A percentile compares a stretch with the other conserved stretches of the same genome.
Conservation (phyloP, 257 asterid species). For the Leptodermis oblonga region DNA sequence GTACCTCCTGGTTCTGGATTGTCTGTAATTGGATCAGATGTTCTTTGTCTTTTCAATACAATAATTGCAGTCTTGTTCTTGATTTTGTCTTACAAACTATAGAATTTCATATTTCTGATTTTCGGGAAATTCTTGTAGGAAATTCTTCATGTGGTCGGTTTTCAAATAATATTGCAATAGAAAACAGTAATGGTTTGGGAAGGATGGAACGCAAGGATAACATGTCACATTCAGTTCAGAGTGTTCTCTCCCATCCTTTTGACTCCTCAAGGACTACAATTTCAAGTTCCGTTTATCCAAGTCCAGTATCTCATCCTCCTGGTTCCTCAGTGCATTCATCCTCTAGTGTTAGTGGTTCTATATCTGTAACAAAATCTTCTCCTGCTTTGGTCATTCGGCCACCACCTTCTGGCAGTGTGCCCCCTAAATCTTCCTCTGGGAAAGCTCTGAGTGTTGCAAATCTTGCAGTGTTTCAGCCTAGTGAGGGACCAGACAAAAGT, state of each 20-base stretch:
- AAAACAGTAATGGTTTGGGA: slow-evolving; percentile 25
- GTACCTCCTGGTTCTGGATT: not conserved
- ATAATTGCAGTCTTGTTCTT: too few relatives aligned
- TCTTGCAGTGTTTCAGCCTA: slow-evolving; percentile 22
- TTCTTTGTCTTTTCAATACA: not conserved
- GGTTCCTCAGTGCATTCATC: slow-evolving; percentile 27
- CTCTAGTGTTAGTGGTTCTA: slow-evolving; percentile 32
- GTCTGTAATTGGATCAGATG: not conserved
- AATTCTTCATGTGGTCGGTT: slow-evolving; percentile 34
- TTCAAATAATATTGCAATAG: slow-evolving; percentile 34
- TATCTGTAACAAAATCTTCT: slow-evolving; percentile 45
- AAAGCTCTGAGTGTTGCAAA: slow-evolving; percentile 27
- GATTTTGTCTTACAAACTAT: slow-evolving; percentile 14
- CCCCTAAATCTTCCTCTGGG: slow-evolving; percentile 27
- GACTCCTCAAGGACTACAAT: slow-evolving; percentile 26
- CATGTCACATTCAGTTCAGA: slow-evolving; percentile 36
- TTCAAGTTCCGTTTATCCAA: slow-evolving; percentile 26
- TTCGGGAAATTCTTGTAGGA: slow-evolving; percentile 30
- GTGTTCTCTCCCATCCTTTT: slow-evolving; percentile 35
- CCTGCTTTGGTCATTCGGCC: slow-evolving; percentile 75
- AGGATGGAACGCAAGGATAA: slow-evolving; percentile 31
- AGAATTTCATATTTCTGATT: slow-evolving; percentile 37
- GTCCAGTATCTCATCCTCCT: slow-evolving; percentile 32
- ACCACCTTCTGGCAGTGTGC: slow-evolving; percentile 37
- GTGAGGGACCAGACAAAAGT: slow-evolving; percentile 26